Conservation (phyloP, 345 rosid genomes). For the Boechera retrofracta region DNA sequence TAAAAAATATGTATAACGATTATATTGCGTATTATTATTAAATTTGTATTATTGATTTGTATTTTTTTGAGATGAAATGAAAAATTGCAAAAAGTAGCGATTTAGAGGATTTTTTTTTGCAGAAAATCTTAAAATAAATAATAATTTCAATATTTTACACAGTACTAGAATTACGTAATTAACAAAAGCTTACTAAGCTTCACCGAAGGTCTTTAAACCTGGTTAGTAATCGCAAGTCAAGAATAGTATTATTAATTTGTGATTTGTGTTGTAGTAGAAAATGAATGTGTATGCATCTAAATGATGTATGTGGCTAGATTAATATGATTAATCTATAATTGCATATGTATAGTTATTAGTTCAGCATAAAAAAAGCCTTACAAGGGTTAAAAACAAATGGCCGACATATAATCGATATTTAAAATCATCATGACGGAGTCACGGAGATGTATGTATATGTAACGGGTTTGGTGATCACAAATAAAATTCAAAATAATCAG, state of each 20-base stretch:
- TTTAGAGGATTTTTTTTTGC: no score
- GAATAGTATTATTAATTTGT: neutral
- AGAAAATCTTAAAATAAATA: no score
- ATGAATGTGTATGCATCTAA: neutral
- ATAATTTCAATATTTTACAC: no score
- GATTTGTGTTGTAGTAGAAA: neutral
- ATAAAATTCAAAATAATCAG: neutral
- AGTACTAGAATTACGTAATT: no score
- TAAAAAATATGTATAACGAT: no score
- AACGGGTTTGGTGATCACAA: no score
- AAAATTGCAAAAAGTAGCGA: no score
- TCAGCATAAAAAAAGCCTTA: neutral
- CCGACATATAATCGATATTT: neutral
- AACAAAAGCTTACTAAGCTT: no score
- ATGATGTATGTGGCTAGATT: neutral
- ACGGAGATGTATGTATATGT: neutral
- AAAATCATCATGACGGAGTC: neutral
- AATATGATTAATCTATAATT: neutral
- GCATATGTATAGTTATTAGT: neutral
- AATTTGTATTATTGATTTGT: no score
- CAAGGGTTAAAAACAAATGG: neutral
- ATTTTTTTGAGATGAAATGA: no score
- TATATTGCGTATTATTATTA: no score
- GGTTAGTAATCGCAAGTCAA: neutral
- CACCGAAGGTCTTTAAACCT: no score